phyloP scores from a whole-genome alignment of 129 eudicot species.

The Helianthus tuberosus region DNA sequence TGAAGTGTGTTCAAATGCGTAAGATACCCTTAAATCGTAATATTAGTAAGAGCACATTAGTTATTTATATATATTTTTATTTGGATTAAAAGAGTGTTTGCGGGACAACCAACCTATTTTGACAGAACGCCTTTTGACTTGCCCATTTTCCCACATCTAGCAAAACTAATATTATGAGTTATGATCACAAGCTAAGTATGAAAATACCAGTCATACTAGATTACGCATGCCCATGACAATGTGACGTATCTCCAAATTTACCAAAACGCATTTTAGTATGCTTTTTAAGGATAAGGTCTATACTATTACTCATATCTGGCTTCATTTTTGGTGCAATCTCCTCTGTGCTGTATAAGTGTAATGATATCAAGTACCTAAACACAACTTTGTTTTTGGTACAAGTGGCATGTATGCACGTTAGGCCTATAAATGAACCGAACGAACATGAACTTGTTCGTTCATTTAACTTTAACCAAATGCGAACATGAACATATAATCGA shows the following conservation, averaged over 20 bases:
- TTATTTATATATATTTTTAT: too few species aligned
- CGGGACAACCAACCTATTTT: background rate
- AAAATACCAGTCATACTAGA: background rate
- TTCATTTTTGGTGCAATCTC: background rate
- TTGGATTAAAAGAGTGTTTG: background rate
- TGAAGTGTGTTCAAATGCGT: background rate
- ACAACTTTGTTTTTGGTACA: background rate
- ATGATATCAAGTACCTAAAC: background rate
- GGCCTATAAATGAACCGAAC: too few species aligned
- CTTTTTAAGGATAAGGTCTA: background rate
- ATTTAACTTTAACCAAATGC: too few species aligned
- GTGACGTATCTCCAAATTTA: background rate
- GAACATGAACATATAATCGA: too few species aligned
- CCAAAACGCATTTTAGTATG: slow-evolving; percentile 1
- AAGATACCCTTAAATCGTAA: background rate
- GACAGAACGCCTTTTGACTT: slow-evolving; percentile 1
- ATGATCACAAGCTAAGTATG: background rate
- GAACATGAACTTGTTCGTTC: too few species aligned
- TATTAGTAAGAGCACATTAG: background rate
- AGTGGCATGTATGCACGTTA: background rate
- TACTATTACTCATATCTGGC: background rate
- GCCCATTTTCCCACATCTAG: slow-evolving; percentile 1
- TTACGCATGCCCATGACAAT: background rate
- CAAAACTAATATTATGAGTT: background rate
- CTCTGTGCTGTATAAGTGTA: background rate